Evolutionary conservation across 2,329 filamentous ascomycete genomes (phyloP).

Genomic region (Pseudophaeomoniella oleicola): DNA sequence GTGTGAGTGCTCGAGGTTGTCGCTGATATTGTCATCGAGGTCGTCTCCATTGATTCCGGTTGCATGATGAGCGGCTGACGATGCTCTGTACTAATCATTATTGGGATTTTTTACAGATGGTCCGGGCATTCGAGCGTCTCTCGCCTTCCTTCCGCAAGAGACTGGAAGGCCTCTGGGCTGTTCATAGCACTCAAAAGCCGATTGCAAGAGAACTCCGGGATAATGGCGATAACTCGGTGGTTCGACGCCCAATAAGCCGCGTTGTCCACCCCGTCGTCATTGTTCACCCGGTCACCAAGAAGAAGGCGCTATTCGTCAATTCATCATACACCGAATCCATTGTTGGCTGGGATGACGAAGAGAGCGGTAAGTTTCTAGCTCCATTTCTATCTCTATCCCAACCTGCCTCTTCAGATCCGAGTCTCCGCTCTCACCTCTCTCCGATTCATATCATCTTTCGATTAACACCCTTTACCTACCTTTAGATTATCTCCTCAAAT

Average conservation of each 20-base stretch:
- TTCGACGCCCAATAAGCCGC: conserved; percentile 8
- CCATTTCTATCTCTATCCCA: too few relatives aligned
- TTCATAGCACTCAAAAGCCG: conserved; percentile 5
- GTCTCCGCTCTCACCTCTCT: too few relatives aligned
- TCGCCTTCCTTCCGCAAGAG: conserved; percentile 9
- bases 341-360: conserved; percentile 14
- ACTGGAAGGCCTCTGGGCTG: conserved; percentile 8
- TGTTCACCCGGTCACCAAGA: conserved; percentile 18
- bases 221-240: conserved; percentile 13
- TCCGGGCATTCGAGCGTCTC: conserved; percentile 8
- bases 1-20: conserved; percentile 4
- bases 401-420: too few relatives aligned
- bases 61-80: too few relatives aligned
- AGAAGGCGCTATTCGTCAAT: conserved; percentile 21
- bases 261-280: conserved; percentile 18
- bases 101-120: too few relatives aligned
- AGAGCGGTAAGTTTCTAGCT: conserved; percentile 5
- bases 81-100: too few relatives aligned
- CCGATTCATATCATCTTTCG: neutral
- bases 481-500: conserved; percentile 10
- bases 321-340: conserved; percentile 16
- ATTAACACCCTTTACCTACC: neutral
- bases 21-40: too few relatives aligned
- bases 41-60: too few relatives aligned
- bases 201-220: neutral